These are phyloP conservation scores for Tuber calosporum DNA, from an alignment of 495 filamentous ascomycete species.

Conservation along the genomic window DNA sequence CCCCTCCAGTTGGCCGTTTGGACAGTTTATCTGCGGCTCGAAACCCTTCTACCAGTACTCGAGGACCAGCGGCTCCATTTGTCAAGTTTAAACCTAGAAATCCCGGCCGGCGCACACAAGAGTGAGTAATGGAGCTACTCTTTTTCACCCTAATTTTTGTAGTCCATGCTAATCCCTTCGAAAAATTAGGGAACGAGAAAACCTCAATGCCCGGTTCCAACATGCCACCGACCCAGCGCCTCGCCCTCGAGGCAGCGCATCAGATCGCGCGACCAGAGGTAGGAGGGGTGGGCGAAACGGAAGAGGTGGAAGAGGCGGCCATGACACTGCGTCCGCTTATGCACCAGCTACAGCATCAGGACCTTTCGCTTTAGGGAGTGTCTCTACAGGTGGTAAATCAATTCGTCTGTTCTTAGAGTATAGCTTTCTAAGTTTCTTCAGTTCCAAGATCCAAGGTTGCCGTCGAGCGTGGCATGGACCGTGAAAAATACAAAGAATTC, in stretches of 20 bases:
- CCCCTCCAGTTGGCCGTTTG: conserved; percentile 37
- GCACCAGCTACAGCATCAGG: conserved; percentile 22
- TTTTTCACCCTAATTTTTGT: neutral
- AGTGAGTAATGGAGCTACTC: conserved; percentile 18
- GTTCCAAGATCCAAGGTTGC: conserved; percentile 25
- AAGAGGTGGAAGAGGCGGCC: conserved; percentile 13
- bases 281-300: conserved; percentile 29
- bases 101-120: conserved; percentile 28
- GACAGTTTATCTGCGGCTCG: conserved; percentile 25
- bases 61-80: conserved; percentile 13
- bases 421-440: conserved; percentile 4
- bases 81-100: conserved; percentile 38
- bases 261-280: conserved; percentile 13
- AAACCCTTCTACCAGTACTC: conserved; percentile 10
- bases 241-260: conserved; percentile 10
- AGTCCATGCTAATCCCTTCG: conserved; percentile 8
- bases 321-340: conserved; percentile 6
- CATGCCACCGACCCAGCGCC: conserved; percentile 5
- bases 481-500: conserved; percentile 2
- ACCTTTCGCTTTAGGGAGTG: conserved; percentile 35
- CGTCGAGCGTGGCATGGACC: conserved; percentile 27
- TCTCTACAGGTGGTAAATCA: conserved; percentile 22
- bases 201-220: conserved; percentile 36
- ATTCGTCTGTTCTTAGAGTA: neutral
- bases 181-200: conserved; percentile 31